phyloP scores from a whole-genome alignment of 441 rosid species.

The Populus hybrid region DNA sequence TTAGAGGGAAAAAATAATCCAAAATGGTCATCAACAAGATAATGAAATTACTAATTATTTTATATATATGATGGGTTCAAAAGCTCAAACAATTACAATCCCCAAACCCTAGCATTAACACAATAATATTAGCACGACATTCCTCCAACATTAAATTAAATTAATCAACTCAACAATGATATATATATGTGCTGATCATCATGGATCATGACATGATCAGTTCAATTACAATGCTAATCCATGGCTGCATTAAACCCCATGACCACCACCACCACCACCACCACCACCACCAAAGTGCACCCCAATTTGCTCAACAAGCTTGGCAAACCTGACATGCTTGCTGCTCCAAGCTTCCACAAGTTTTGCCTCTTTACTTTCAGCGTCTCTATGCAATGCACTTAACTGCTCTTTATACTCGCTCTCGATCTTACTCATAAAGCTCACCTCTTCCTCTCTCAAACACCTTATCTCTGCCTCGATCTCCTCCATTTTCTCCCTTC shows the following conservation, averaged over 20 bases:
- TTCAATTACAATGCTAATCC: too few species aligned
- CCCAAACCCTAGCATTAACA: background rate
- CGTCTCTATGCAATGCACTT: conserved; percentile 54
- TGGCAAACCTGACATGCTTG: conserved; percentile 47
- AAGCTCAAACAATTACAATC: background rate
- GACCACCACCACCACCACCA: background rate
- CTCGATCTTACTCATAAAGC: conserved; percentile 57
- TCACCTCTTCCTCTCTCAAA: conserved; percentile 68
- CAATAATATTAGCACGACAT: too few species aligned
- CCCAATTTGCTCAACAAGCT: conserved; percentile 41
- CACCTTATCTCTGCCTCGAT: conserved; percentile 61
- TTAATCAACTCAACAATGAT: too few species aligned
- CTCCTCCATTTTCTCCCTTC: conserved; percentile 71
- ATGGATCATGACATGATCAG: background rate
- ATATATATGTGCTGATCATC: background rate
- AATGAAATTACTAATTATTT: too few species aligned
- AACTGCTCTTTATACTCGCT: conserved; percentile 56
- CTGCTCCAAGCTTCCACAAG: conserved; percentile 67
- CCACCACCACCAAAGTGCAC: background rate
- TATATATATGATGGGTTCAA: background rate
- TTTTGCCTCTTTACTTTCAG: conserved; percentile 68
- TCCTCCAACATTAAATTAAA: too few species aligned
- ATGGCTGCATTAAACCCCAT: background rate
- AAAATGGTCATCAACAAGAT: too few species aligned
- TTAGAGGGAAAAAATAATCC: too few species aligned